Percentiles rank a stretch among this genome's conserved stretches.
phyloP scores from a whole-genome alignment of 192 early-diverging fungal species.

The Pilobolus umbonatus region DNA sequence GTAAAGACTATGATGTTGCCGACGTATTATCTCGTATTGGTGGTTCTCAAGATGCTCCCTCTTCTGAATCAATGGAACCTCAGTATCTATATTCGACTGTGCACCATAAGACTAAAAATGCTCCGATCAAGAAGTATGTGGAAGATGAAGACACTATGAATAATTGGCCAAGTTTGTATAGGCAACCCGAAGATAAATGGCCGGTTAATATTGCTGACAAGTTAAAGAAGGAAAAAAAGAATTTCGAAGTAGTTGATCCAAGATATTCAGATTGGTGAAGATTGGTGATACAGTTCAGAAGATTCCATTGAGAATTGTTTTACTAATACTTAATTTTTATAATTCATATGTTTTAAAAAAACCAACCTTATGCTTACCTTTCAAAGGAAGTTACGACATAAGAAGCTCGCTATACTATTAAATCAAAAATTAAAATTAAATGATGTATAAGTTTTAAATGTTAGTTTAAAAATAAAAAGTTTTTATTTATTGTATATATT shows the following conservation, averaged over 20 bases:
- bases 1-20: not conserved
- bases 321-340: too few relatives aligned
- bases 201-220: too few relatives aligned
- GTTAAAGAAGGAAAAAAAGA: not conserved
- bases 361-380: not conserved
- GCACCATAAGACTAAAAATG: not conserved
- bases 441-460: too few relatives aligned
- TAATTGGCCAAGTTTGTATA: conserved; percentile 5
- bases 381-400: too few relatives aligned
- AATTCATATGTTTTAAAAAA: not conserved
- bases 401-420: too few relatives aligned
- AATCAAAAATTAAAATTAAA: too few relatives aligned
- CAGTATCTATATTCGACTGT: not conserved
- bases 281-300: too few relatives aligned
- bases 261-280: too few relatives aligned
- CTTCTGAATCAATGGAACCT: not conserved
- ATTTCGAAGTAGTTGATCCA: not conserved
- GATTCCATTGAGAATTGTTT: too few relatives aligned
- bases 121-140: too few relatives aligned
- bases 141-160: not conserved
- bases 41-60: not conserved
- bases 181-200: not conserved
- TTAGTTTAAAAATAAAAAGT: too few relatives aligned
- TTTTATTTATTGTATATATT: too few relatives aligned
- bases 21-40: not conserved